Base-by-base conservation (phyloP, 768 basidiomycete species). In the Leccinum imitatum region DNA sequence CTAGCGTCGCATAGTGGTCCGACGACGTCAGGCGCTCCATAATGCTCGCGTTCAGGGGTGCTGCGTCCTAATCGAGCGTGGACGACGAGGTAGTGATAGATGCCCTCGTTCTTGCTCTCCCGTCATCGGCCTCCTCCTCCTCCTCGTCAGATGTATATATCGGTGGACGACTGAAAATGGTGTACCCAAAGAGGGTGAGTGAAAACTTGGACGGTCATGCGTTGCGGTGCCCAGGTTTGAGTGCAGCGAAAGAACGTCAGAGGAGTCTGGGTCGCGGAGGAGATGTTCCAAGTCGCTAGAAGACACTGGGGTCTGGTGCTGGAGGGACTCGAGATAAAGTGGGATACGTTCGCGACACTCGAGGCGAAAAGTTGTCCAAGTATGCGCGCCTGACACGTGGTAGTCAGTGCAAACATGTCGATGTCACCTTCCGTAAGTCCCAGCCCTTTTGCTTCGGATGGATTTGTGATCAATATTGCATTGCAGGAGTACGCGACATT, bases 21-120 rank as follows among this genome's bases (percentile, higher is more conserved):
- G 79, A 76, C 0, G 78, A 76, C 6, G 84, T 80, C 39, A 86
- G 65, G 27, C 76, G 77, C 54, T 78, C 81, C 56, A 91, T 88
- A 15, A 79, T 75, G 11, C 81, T 77, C 7, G 82, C 71, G 53
- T 87, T 86, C 14, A 91, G 75, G 1, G 84, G 84, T 6, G 87
- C 82, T 3, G 89, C 88, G 61, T 90, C 89, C 0, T 85, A 84
- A 71, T 90, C 89, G 47, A 89, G 79, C 5, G 86, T 86, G 5
- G 76, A 73, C 3, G 78, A 72, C 19, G 73, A 75, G 8, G 61
- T 30, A 2, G 67, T 72, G 35, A 55, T 30, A 63, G 71, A 64
- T 31, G 51, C 66, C 67, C 35, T 72, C 63, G 33, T 72, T 66
- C 35, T 72, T 64, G 31, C 72, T 66, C 54, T 63, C 52, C 61